Conservation (phyloP, 1,284 basidiomycete genomes). For the Cerioporus squamosus region DNA sequence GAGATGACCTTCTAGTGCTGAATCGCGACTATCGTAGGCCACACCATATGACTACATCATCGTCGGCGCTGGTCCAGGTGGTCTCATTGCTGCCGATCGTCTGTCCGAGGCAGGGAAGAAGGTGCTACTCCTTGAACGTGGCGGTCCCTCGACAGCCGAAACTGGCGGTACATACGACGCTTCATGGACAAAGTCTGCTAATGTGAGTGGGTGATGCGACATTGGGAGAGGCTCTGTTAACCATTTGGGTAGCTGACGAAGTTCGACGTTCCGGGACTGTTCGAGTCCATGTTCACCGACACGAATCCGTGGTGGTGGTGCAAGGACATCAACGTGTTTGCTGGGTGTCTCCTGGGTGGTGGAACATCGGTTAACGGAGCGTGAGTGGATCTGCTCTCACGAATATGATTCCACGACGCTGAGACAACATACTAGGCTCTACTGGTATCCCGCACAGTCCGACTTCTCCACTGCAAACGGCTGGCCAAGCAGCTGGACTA, state of each 20-base stretch:
- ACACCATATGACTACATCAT: slow-evolving; percentile 67
- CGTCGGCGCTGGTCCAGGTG: slow-evolving; percentile 60
- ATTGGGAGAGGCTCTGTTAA: no score
- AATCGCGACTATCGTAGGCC: slow-evolving; percentile 34
- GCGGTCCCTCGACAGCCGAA: slow-evolving; percentile 61
- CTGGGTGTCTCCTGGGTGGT: slow-evolving; percentile 66
- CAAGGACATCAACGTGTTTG: slow-evolving; percentile 64
- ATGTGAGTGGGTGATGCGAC: slow-evolving; percentile 37
- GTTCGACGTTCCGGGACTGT: slow-evolving; percentile 67
- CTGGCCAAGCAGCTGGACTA: slow-evolving; percentile 60
- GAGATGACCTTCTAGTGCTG: no score
- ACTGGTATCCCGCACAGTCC: slow-evolving; percentile 55
- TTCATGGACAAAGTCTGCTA: slow-evolving; percentile 53
- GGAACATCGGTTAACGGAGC: slow-evolving; percentile 68
- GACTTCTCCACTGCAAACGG: slow-evolving; percentile 58
- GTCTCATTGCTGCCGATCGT: slow-evolving; percentile 55
- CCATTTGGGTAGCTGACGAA: slow-evolving; percentile 53
- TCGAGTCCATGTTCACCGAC: slow-evolving; percentile 67
- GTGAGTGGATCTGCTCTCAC: slow-evolving; percentile 42
- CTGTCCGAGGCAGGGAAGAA: slow-evolving; percentile 65
- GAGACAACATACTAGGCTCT: slow-evolving; percentile 44
- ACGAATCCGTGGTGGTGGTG: slow-evolving; percentile 66
- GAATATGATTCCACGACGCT: neutral
- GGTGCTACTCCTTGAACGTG: slow-evolving; percentile 63
- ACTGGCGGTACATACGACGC: slow-evolving; percentile 65